These are phyloP conservation scores for Eucalyptus fibrosa DNA, from an alignment of 345 rosid species.

Conservation along the genomic window DNA sequence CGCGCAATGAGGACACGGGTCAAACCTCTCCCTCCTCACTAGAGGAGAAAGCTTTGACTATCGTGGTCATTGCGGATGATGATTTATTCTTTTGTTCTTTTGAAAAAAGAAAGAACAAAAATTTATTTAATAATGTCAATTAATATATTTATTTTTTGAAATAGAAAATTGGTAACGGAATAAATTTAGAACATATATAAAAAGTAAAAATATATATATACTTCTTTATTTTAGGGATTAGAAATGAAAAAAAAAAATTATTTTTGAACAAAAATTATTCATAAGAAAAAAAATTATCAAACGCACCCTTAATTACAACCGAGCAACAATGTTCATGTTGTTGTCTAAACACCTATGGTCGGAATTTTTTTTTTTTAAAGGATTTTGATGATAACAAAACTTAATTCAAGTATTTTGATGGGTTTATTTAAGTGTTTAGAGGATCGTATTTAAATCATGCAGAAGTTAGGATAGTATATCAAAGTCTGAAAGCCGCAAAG, in stretches of 20 bases:
- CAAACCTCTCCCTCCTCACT: too few species aligned
- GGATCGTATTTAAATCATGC: neutral
- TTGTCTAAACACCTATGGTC: neutral
- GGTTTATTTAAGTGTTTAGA: neutral
- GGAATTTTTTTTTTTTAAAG: neutral
- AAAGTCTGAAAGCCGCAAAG: neutral
- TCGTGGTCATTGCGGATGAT: accelerated
- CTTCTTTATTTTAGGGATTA: too few species aligned
- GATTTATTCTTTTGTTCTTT: too few species aligned
- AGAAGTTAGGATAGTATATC: neutral
- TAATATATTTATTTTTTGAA: too few species aligned
- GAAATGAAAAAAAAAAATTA: too few species aligned
- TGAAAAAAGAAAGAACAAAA: too few species aligned
- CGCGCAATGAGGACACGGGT: too few species aligned
- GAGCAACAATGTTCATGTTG: neutral
- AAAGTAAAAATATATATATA: too few species aligned
- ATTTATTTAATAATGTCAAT: too few species aligned
- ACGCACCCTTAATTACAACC: neutral
- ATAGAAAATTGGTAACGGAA: accelerated
- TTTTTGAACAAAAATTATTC: too few species aligned
- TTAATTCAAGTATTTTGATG: neutral
- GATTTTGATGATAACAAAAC: neutral
- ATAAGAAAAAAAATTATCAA: accelerated
- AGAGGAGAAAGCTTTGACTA: too few species aligned
- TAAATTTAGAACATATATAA: too few species aligned